Percentiles rank a stretch among this genome's conserved stretches.
Evolutionary conservation across 2,329 filamentous ascomycete genomes (phyloP).

Genomic region (Mollisia scopiformis): DNA sequence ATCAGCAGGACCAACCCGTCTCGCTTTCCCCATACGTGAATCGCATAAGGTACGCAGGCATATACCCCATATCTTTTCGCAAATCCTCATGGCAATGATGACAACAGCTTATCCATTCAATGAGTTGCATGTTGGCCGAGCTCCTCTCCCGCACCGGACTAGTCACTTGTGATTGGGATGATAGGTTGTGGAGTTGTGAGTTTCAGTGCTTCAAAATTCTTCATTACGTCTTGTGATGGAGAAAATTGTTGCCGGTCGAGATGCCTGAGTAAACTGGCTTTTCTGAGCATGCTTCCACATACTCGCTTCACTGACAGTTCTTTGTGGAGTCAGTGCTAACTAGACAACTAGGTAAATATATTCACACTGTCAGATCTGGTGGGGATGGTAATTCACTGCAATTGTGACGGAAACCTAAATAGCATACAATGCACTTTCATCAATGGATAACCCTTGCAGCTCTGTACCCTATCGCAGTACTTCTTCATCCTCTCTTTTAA

Average conservation of each 20-base stretch:
- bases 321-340: slow-evolving; percentile 5
- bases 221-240: slow-evolving; percentile 61
- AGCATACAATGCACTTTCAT: background rate
- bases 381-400: background rate
- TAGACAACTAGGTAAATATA: background rate
- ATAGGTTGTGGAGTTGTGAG: slow-evolving; percentile 77
- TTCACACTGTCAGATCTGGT: background rate
- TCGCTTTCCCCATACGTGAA: background rate
- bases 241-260: slow-evolving; percentile 56
- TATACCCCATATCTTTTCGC: too few relatives aligned
- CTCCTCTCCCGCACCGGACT: slow-evolving; percentile 75
- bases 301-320: background rate
- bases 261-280: slow-evolving; percentile 73
- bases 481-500: background rate
- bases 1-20: background rate
- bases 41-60: too few relatives aligned
- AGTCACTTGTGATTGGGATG: slow-evolving; percentile 55
- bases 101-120: slow-evolving; percentile 78
- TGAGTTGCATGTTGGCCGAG: slow-evolving; percentile 66
- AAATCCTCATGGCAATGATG: too few relatives aligned
- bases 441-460: background rate
- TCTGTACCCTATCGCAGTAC: background rate
- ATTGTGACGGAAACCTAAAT: background rate
- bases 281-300: slow-evolving; percentile 52
- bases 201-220: slow-evolving; percentile 56